Evolutionary conservation across 2,329 filamentous ascomycete species (phyloP).

Genomic region (Tolypocladium cylindrosporum): DNA sequence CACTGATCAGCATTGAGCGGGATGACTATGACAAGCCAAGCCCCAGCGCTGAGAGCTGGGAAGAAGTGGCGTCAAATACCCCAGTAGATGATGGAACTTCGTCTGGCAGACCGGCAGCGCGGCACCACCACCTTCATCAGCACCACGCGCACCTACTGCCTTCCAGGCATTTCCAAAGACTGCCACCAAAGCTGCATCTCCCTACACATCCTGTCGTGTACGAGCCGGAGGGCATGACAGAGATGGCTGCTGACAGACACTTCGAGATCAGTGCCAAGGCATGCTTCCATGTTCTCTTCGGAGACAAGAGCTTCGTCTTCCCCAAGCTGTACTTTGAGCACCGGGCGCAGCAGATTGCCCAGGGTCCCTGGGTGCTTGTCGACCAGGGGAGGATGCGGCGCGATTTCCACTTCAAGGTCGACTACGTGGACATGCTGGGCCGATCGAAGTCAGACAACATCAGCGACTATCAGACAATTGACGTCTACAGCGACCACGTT

Average conservation of each 20-base stretch:
- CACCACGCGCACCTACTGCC: conserved; percentile 18
- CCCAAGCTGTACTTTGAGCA: conserved; percentile 82
- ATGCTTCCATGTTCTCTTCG: conserved; percentile 92
- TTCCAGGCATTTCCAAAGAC: conserved; percentile 22
- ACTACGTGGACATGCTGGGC: conserved; percentile 56
- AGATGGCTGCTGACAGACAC: conserved; percentile 64
- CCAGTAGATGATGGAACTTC: conserved; percentile 47
- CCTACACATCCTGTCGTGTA: conserved; percentile 74
- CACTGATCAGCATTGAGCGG: conserved; percentile 65
- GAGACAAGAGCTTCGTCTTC: conserved; percentile 91
- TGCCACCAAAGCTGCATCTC: conserved; percentile 65
- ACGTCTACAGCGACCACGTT: conserved; percentile 67
- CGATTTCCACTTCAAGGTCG: conserved; percentile 72
- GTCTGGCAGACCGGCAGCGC: conserved; percentile 24
- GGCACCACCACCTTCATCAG: conserved; percentile 17
- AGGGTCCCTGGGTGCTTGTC: conserved; percentile 71
- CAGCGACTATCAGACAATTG: conserved; percentile 77
- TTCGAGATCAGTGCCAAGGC: conserved; percentile 91
- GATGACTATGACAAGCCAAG: conserved; percentile 47
- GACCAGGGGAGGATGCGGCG: conserved; percentile 64
- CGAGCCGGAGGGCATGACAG: conserved; percentile 71
- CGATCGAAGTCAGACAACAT: conserved; percentile 52
- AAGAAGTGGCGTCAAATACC: conserved; percentile 58
- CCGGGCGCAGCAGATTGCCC: conserved; percentile 67
- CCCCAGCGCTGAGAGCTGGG: conserved; percentile 82